Evolutionary conservation across 306 rosid genomes (phyloP), one percentile per base, ranked within the genome.

Genomic region (Lathyrus oleraceus): DNA sequence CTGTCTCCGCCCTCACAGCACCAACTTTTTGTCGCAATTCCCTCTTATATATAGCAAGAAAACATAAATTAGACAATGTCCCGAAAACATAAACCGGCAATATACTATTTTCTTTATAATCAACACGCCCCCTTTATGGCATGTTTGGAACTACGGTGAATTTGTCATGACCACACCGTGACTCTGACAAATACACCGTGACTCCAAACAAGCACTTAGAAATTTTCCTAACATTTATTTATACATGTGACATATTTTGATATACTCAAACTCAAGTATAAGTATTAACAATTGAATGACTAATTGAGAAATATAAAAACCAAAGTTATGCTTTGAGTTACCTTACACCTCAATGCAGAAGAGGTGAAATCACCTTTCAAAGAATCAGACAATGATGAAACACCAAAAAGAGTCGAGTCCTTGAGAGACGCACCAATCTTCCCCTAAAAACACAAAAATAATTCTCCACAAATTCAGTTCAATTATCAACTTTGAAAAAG

Each of bases 321-420:
- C 12, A 71, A 60, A 42, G 6, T 42, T 12, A 59, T 39, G 51
- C 38, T 56, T 48, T 13, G 1, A 25, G 4, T 19, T 84, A 87
- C 99, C 99, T 90, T 90, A 85, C 84, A 81, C 76, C 91, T 86
- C 62, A 95, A 70, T 53, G 91, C 81, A 81, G 87, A 85, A 63
- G 91, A 87, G 81, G 62, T 61, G 85, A 87, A 86, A 17, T 89
- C 96, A 62, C 87, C 80, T 80, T 79, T 94, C 80, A 76, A 62
- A 61, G 87, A 72, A 32, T 88, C 96, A n/a, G 96, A 75, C 53
- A 95, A 75, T 40, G 95, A 75, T 40, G 95, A 75, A 69, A 86
- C 82, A 48, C 99, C 99, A 69, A 95, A 91, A 3, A 95, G 67
- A 13, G 84, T 73, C 5, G 97, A 87, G 19, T 94, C 97, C 87